Percentiles rank a stretch among this genome's conserved stretches.
phyloP scores from a whole-genome alignment of 2,329 filamentous ascomycete species.

The Aspergillus ibericus region DNA sequence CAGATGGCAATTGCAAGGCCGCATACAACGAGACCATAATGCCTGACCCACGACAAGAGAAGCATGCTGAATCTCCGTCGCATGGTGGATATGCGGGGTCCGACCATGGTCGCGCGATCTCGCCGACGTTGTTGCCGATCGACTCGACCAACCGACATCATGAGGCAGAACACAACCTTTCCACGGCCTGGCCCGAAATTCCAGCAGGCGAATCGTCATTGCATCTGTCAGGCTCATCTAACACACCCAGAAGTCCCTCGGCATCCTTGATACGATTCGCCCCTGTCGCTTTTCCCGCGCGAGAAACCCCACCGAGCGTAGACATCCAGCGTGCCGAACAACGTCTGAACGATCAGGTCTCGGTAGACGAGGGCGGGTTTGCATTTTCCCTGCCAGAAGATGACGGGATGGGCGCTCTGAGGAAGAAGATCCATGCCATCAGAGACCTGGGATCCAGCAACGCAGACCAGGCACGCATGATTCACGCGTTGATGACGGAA shows the following conservation, averaged over 20 bases:
- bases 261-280: not conserved
- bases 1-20: constrained; percentile 15
- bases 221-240: not conserved
- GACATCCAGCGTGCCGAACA: not conserved
- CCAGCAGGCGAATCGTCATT: not conserved
- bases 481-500: constrained; percentile 71
- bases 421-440: constrained; percentile 67
- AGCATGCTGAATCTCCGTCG: constrained; percentile 7
- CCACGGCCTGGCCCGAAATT: not conserved
- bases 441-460: constrained; percentile 61
- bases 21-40: constrained; percentile 10
- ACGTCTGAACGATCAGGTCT: constrained; percentile 1
- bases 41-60: constrained; percentile 12
- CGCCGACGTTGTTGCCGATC: constrained; percentile 11
- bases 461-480: constrained; percentile 67
- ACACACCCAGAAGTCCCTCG: not conserved
- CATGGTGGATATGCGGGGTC: constrained; percentile 23
- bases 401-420: constrained; percentile 71
- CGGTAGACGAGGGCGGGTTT: constrained; percentile 18
- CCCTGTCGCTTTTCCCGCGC: not conserved
- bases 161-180: not conserved
- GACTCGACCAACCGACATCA: constrained; percentile 14
- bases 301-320: not conserved
- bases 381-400: constrained; percentile 63
- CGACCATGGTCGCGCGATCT: constrained; percentile 24